Base-by-base conservation (phyloP, 257 asterid species). In the Coffea canephora region DNA sequence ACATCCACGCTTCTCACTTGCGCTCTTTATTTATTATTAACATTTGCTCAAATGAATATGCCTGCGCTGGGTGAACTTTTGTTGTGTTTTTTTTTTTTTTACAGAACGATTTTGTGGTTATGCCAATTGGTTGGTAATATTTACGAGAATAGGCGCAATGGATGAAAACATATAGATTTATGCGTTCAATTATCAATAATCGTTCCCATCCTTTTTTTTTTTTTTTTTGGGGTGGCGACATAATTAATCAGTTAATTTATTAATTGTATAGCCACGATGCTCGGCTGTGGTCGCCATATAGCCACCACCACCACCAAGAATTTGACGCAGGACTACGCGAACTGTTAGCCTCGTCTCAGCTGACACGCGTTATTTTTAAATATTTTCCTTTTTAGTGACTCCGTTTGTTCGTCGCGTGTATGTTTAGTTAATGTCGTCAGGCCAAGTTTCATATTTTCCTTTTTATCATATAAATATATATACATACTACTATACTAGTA, bases 251-350 rank as follows among this genome's bases (percentile, higher is more conserved):
- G 7, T 59, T 21, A 21, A 59, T 5, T 59, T 23, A 59, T 77
- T 31, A 19, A 43, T 73, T 55, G 43, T 39, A 25, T 61, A 80
- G 88, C 55, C 90, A 83, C 73, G 80, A 84, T 80, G 67, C 78
- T 65, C 77, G 89, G 87, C 67, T 78, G 65, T 62, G 72, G 83
- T 79, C 80, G 76, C 85, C 83, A 71, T 77, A 45, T 39, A 39
- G 73, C 31, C 34, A 31, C 34, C 34, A 31, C 34, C 77, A 49
- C 64, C 76, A 55, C 73, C 76, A 54, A 81, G 80, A 81, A 78
- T 78, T 50, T 80, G 76, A 70, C 48, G 49, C 71, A 68, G 19
- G 12, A 49, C 74, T 77, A 27, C 66, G 31, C 31, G 43, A 8
- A 59, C 43, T 21, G 39, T 8, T 34, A 34, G 68, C 75, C 68